Percentiles rank a stretch among this genome's conserved stretches.
Conservation (phyloP, 2,329 filamentous ascomycete genomes). For the Fusarium ambrosium region DNA sequence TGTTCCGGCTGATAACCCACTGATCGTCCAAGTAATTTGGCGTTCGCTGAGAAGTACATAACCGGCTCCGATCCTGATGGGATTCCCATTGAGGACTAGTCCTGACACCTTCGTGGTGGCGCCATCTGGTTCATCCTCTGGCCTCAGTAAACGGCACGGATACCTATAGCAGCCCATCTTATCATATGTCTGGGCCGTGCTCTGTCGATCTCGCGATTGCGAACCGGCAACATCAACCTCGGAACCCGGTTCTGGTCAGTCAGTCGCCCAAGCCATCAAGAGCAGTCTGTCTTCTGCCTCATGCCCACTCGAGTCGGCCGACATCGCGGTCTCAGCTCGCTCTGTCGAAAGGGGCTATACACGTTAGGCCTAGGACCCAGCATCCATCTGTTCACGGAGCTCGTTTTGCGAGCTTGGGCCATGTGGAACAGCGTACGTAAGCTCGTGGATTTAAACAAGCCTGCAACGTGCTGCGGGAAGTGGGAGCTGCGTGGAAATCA, state of each 20-base stretch:
- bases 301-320: not conserved
- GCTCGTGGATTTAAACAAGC: conserved; percentile 25
- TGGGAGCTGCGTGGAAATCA: conserved; percentile 31
- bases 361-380: conserved; percentile 6
- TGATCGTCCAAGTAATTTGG: conserved; percentile 8
- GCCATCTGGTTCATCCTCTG: conserved; percentile 34
- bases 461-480: conserved; percentile 37
- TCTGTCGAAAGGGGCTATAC: conserved; percentile 19
- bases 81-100: conserved; percentile 22
- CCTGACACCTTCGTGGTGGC: conserved; percentile 25
- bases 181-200: conserved; percentile 11
- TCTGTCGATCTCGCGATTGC: conserved; percentile 15
- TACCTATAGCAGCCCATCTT: conserved; percentile 29
- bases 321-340: not conserved
- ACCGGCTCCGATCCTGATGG: conserved; percentile 2
- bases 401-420: conserved; percentile 31
- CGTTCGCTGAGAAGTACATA: not conserved
- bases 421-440: conserved; percentile 47
- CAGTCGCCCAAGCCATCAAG: not conserved
- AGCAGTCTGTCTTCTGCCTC: not conserved
- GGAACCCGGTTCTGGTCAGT: not conserved
- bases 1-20: conserved; percentile 1
- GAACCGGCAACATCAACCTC: not conserved
- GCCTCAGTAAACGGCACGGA: conserved; percentile 21
- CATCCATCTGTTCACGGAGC: conserved; percentile 16